Percentiles rank a stretch among this genome's conserved stretches.
These are phyloP conservation scores for Parathielavia appendiculata DNA, from an alignment of 495 filamentous ascomycete genomes.

Conservation along the genomic window DNA sequence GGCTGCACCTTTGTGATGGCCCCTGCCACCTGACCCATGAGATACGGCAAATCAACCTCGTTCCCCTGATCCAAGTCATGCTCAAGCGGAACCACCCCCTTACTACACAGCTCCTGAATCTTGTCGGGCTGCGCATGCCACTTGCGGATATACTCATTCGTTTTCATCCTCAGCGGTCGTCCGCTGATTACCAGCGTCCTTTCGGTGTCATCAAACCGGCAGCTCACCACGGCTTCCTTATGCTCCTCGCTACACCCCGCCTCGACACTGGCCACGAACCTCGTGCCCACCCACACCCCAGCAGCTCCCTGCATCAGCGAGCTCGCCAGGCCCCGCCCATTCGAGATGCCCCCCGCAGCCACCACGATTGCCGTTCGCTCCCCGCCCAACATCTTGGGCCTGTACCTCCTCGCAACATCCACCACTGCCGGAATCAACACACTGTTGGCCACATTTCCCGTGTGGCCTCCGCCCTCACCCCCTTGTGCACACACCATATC, in stretches of 20 bases:
- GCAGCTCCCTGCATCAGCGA: constrained; percentile 67
- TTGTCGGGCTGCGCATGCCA: constrained; percentile 73
- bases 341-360: constrained; percentile 68
- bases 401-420: constrained; percentile 62
- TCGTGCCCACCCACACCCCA: constrained; percentile 80
- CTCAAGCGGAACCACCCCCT: constrained; percentile 72
- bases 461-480: constrained; percentile 75
- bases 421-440: constrained; percentile 71
- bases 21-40: constrained; percentile 93
- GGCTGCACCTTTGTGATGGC: constrained; percentile 68
- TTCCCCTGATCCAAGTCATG: constrained; percentile 70
- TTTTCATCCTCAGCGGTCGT: constrained; percentile 69
- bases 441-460: constrained; percentile 66
- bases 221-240: constrained; percentile 73
- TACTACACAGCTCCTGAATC: constrained; percentile 63
- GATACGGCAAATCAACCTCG: constrained; percentile 74
- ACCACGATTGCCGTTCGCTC: constrained; percentile 59
- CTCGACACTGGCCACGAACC: constrained; percentile 75
- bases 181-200: constrained; percentile 75
- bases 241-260: constrained; percentile 72
- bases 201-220: constrained; percentile 67
- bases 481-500: constrained; percentile 84
- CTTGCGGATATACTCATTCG: constrained; percentile 71
- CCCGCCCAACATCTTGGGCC: constrained; percentile 43
- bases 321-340: constrained; percentile 65